phyloP scores from a whole-genome alignment of 2,329 filamentous ascomycete species.

The Sclerotiophoma versabilis region DNA sequence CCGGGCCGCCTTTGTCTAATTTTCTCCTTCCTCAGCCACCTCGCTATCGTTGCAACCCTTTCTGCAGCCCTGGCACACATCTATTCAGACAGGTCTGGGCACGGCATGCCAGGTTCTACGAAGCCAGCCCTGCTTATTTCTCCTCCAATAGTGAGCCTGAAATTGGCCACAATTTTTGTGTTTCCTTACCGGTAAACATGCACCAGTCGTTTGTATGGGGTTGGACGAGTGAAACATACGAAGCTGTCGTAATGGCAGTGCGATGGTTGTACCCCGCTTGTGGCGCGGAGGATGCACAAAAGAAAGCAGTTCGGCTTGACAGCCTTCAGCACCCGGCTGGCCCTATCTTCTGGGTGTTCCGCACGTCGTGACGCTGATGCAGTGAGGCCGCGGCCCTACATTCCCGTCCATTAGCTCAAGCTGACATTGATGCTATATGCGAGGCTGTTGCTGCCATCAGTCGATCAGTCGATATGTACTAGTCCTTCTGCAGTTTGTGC shows the following conservation, averaged over 20 bases:
- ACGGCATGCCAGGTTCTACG: conserved; percentile 12
- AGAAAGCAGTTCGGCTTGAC: conserved; percentile 23
- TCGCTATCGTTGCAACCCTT: conserved; percentile 15
- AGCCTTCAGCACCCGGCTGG: conserved; percentile 7
- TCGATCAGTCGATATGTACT: conserved; percentile 21
- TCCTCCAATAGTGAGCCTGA: conserved; percentile 31
- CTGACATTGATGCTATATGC: conserved; percentile 11
- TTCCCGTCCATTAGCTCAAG: conserved; percentile 23
- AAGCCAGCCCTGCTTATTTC: conserved; percentile 17
- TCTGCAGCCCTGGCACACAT: conserved; percentile 14
- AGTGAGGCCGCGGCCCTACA: conserved; percentile 17
- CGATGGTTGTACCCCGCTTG: conserved; percentile 29
- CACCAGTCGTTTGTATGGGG: conserved; percentile 23
- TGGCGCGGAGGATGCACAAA: conserved; percentile 32
- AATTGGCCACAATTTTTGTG: conserved; percentile 19
- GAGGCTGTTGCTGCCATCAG: conserved; percentile 10
- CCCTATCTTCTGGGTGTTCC: background rate
- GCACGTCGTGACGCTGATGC: background rate
- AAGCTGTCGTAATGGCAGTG: conserved; percentile 1
- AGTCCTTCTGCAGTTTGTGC: conserved; percentile 22
- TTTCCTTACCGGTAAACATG: conserved; percentile 27
- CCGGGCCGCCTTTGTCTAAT: conserved; percentile 17
- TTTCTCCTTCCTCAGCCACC: conserved; percentile 18
- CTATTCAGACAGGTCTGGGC: conserved; percentile 10
- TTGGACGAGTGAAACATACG: conserved; percentile 22